Evolutionary conservation across 108 stramenopile species (phyloP).

Genomic region (Nannochloropsis gaditana): DNA sequence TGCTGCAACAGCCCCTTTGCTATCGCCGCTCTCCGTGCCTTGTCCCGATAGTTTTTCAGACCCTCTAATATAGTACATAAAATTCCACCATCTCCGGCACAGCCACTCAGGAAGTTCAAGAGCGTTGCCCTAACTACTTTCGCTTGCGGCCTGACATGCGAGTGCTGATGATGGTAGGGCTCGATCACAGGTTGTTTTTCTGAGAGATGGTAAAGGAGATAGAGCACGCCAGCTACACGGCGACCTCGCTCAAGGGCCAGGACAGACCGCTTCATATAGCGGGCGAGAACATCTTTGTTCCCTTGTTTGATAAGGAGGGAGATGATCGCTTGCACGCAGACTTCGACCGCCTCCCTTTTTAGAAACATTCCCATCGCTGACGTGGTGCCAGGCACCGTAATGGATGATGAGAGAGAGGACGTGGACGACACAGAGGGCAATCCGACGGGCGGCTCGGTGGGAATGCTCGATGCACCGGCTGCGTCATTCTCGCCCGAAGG

Average conservation of each 20-base stretch:
- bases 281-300: neutral
- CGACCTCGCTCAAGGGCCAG: neutral
- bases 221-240: neutral
- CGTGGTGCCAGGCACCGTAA: too few relatives aligned
- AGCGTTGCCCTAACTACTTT: neutral
- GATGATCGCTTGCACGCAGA: neutral
- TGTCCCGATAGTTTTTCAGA: neutral
- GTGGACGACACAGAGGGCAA: neutral
- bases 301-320: conserved; percentile 10
- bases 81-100: neutral
- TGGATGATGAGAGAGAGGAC: too few relatives aligned
- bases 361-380: neutral
- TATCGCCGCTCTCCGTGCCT: neutral
- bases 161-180: conserved; percentile 11
- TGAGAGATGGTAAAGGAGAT: neutral
- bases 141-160: neutral
- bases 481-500: neutral
- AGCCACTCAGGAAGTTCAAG: neutral
- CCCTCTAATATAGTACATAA: neutral
- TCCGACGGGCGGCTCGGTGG: neutral
- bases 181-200: neutral
- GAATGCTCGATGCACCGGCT: neutral
- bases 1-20: neutral
- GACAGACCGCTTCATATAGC: neutral
- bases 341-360: neutral